A percentile compares a stretch with the other conserved stretches of the same genome.
phyloP scores from a whole-genome alignment of 2,329 filamentous ascomycete genomes.

The Colletotrichum lupini region DNA sequence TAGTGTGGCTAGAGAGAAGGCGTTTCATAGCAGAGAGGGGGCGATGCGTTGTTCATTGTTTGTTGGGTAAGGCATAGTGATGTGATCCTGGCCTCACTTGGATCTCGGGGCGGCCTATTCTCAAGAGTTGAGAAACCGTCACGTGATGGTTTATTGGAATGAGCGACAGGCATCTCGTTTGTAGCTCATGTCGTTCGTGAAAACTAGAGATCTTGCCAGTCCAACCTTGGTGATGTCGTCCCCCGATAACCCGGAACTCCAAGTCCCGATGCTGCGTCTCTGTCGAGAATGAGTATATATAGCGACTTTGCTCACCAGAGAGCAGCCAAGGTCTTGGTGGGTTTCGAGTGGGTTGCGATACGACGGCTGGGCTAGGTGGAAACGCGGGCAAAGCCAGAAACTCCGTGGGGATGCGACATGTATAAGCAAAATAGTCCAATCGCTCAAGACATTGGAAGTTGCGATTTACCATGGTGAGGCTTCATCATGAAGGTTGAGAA shows the following conservation, averaged over 20 bases:
- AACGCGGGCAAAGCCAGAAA: neutral
- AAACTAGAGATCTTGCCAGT: neutral
- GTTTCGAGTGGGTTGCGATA: constrained; percentile 24
- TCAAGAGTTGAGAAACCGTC: neutral
- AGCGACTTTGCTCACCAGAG: neutral
- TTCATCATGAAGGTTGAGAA: neutral
- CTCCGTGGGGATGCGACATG: neutral
- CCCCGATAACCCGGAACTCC: neutral
- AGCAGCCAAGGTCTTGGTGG: constrained; percentile 5
- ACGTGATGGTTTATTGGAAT: neutral
- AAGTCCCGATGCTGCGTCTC: no score
- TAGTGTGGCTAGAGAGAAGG: constrained; percentile 22
- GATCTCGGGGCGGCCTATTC: neutral
- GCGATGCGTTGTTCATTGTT: constrained; percentile 9
- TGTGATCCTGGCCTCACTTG: constrained; percentile 18
- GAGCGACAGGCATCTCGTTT: neutral
- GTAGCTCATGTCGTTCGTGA: neutral
- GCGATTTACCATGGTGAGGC: neutral
- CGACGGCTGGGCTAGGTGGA: neutral
- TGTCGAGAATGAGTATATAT: constrained; percentile 1
- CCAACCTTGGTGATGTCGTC: neutral
- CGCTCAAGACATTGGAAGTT: neutral
- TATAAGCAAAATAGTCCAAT: neutral
- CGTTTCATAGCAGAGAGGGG: constrained; percentile 28
- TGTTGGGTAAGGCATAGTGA: constrained; percentile 17